A percentile compares a stretch with the other conserved stretches of the same genome.
phyloP scores from a whole-genome alignment of 148 eudicot species.

The Diospyros kaki region DNA sequence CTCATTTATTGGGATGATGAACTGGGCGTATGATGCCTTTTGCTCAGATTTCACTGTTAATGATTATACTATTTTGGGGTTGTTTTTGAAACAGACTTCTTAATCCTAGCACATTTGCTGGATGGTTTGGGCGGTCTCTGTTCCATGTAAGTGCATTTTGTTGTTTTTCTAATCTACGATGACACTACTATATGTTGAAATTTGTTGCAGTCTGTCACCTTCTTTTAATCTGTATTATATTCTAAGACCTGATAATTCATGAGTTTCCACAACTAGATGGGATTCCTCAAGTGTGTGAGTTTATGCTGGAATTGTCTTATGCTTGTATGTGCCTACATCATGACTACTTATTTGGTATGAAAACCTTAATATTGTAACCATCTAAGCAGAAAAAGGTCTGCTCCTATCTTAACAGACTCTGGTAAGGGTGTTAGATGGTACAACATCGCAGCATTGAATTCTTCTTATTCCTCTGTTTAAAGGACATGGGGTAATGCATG shows the following conservation, averaged over 20 bases:
- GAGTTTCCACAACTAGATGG: background rate
- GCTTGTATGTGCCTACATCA: background rate
- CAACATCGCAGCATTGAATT: too few relatives aligned
- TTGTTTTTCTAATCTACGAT: background rate
- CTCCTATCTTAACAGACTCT: too few relatives aligned
- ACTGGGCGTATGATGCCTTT: slow-evolving; percentile 2
- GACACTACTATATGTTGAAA: too few relatives aligned
- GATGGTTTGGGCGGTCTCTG: slow-evolving; percentile 97
- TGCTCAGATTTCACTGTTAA: slow-evolving; percentile 10
- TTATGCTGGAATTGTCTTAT: background rate
- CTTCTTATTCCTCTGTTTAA: too few relatives aligned
- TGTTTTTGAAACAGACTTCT: slow-evolving; percentile 66
- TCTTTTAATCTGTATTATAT: too few relatives aligned
- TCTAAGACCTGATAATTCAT: background rate
- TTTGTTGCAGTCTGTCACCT: too few relatives aligned
- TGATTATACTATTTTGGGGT: slow-evolving; percentile 6
- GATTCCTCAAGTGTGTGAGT: background rate
- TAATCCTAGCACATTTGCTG: slow-evolving; percentile 96
- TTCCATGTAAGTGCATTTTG: slow-evolving; percentile 61
- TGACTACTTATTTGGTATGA: background rate
- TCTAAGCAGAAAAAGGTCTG: too few relatives aligned
- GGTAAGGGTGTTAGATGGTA: too few relatives aligned
- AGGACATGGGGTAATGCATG: too few relatives aligned
- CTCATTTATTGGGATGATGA: background rate
- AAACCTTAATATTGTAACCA: background rate